phyloP scores from a whole-genome alignment of 1,139 yeast species.

The Saccharomycopsis hybrid region DNA sequence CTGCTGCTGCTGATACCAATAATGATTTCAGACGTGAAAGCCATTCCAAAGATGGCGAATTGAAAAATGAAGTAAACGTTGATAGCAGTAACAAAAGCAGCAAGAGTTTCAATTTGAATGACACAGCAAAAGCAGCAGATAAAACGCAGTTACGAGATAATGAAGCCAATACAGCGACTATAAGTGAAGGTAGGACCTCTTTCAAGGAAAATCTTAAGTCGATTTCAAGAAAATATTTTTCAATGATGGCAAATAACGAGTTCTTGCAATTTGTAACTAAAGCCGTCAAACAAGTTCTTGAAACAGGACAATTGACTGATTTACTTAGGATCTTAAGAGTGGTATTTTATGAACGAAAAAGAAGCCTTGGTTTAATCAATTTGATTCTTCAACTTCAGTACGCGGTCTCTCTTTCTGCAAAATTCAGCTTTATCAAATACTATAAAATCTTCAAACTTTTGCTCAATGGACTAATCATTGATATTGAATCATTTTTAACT shows the following conservation, averaged over 20 bases:
- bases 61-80: neutral
- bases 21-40: neutral
- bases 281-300: slow-evolving; percentile 13
- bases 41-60: neutral
- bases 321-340: slow-evolving; percentile 12
- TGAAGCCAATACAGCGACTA: too few relatives aligned
- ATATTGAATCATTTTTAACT: slow-evolving; percentile 15
- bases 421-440: slow-evolving; percentile 5
- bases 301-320: slow-evolving; percentile 1
- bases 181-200: too few relatives aligned
- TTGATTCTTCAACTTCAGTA: slow-evolving; percentile 14
- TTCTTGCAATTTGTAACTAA: slow-evolving; percentile 12
- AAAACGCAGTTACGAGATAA: too few relatives aligned
- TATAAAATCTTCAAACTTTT: slow-evolving; percentile 16
- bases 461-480: slow-evolving; percentile 15
- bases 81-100: neutral
- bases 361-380: slow-evolving; percentile 12
- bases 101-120: neutral
- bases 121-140: too few relatives aligned
- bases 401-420: slow-evolving; percentile 7
- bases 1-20: neutral
- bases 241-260: slow-evolving; percentile 4
- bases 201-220: slow-evolving; percentile 7
- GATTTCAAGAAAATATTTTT: slow-evolving; percentile 6
- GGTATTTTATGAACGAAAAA: slow-evolving; percentile 9